Percentiles rank a stretch among this genome's conserved stretches.
Conservation (phyloP, 169 alveolate species). For the Besnoitia besnoiti region DNA sequence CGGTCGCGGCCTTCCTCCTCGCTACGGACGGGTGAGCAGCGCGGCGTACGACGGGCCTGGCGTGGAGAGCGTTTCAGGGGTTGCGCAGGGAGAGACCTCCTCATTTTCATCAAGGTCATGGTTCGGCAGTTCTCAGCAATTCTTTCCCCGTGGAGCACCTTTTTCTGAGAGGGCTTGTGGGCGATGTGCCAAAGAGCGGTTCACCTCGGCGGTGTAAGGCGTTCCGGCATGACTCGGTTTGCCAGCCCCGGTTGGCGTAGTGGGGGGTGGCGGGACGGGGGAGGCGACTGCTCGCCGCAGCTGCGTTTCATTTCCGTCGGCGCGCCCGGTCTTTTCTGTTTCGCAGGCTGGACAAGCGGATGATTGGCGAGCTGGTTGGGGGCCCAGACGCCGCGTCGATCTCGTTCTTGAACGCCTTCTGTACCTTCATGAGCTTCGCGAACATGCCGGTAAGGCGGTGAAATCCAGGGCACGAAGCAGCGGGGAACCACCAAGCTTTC, state of each 20-base stretch:
- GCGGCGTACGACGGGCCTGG: not conserved
- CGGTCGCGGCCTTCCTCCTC: slow-evolving; percentile 38
- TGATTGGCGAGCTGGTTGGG: not conserved
- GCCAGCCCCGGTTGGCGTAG: too few species aligned
- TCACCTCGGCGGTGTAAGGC: too few species aligned
- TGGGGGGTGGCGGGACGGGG: too few species aligned
- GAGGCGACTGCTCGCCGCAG: too few species aligned
- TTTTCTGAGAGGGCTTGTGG: too few species aligned
- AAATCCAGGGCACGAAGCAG: not conserved
- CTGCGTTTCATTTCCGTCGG: not conserved
- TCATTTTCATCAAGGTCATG: too few species aligned
- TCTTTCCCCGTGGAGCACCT: too few species aligned
- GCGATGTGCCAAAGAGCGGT: too few species aligned
- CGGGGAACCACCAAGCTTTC: too few species aligned
- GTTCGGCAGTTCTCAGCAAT: too few species aligned
- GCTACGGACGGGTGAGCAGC: slow-evolving; percentile 22
- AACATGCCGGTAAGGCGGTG: not conserved
- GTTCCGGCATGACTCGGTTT: too few species aligned
- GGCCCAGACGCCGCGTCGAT: not conserved
- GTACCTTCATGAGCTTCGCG: not conserved
- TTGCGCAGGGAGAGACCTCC: too few species aligned
- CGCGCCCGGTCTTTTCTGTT: not conserved
- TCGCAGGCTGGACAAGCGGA: not conserved
- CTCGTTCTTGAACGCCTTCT: not conserved
- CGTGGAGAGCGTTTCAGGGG: not conserved